phyloP scores from a whole-genome alignment of 192 early-diverging fungal genomes.

The Coemansia sp. region DNA sequence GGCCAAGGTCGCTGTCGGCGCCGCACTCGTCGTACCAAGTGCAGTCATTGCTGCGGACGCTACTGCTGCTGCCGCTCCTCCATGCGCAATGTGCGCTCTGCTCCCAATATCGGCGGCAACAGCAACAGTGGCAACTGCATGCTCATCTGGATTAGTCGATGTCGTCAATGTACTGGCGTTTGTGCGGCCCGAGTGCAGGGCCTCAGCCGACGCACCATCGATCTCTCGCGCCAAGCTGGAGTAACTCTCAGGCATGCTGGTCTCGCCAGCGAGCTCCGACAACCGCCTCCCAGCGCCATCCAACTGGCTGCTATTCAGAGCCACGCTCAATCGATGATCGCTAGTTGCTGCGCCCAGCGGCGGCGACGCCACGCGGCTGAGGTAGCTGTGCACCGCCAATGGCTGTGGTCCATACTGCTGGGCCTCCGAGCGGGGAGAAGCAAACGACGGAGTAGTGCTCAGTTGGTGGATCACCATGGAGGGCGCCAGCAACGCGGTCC shows the following conservation, averaged over 20 bases:
- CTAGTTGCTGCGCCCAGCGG: background rate
- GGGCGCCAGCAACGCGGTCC: conserved; percentile 7
- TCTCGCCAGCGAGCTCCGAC: background rate
- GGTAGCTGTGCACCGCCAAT: background rate
- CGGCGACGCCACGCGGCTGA: background rate
- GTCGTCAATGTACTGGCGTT: conserved; percentile 29
- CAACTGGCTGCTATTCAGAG: background rate
- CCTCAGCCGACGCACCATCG: background rate
- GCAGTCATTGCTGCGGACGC: background rate
- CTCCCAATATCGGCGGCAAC: background rate
- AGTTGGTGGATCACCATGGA: conserved; percentile 30
- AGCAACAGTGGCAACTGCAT: background rate
- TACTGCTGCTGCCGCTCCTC: background rate
- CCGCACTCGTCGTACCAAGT: background rate
- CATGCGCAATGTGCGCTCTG: background rate
- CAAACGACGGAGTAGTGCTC: no score
- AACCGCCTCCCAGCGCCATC: background rate
- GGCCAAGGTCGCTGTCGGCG: background rate
- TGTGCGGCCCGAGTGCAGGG: conserved; percentile 26
- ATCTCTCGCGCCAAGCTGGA: conserved; percentile 5
- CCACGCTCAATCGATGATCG: background rate
- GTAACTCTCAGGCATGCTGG: background rate
- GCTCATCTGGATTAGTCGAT: conserved; percentile 7
- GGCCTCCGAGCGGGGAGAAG: no score
- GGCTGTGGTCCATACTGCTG: background rate